These are phyloP conservation scores for Hortaea sp. DNA, from an alignment of 2,329 filamentous ascomycete genomes.

Conservation along the genomic window DNA sequence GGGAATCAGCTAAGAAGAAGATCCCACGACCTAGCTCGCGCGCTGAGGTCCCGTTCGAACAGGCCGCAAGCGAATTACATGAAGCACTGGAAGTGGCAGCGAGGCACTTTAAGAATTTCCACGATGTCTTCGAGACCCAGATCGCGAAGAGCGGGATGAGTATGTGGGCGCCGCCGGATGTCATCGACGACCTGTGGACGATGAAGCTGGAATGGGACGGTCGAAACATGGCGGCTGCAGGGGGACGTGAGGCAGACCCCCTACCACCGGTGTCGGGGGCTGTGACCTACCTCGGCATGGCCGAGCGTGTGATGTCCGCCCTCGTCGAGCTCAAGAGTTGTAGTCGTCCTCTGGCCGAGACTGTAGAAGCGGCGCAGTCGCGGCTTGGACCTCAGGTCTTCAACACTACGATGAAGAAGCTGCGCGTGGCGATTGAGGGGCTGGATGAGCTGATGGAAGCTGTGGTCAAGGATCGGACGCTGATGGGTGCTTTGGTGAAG, in stretches of 20 bases:
- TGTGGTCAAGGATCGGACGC: slow-evolving; percentile 2
- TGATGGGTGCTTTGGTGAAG: slow-evolving; percentile 5
- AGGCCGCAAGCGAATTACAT: slow-evolving; percentile 4
- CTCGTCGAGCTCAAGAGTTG: background rate
- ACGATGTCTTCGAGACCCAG: slow-evolving; percentile 3
- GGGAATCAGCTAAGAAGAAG: background rate
- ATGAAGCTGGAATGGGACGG: slow-evolving; percentile 6
- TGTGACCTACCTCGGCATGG: slow-evolving; percentile 3
- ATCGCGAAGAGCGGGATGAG: slow-evolving; percentile 1
- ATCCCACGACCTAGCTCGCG: background rate
- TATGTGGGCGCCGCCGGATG: slow-evolving; percentile 2
- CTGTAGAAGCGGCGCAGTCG: background rate
- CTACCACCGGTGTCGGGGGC: background rate
- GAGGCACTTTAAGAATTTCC: slow-evolving; percentile 3
- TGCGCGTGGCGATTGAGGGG: slow-evolving; percentile 3
- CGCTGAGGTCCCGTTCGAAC: slow-evolving; percentile 1
- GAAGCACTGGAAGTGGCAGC: slow-evolving; percentile 2
- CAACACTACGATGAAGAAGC: slow-evolving; percentile 7
- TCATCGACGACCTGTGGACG: slow-evolving; percentile 5
- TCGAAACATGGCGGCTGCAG: background rate
- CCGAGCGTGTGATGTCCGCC: background rate
- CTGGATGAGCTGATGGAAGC: slow-evolving; percentile 1
- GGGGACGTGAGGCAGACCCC: background rate
- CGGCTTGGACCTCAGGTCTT: slow-evolving; percentile 7
- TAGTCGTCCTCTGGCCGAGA: background rate